A percentile compares a stretch with the other conserved stretches of the same genome.
Evolutionary conservation across 164 flowering plant genomes (phyloP).

Genomic region (Vitis vinifera): ASM3070453v1 NC_081814.1:16856001-16856500

Average conservation of each 20-base stretch:
- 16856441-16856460: neutral
- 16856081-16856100: too few relatives aligned
- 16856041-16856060: too few relatives aligned
- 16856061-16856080: too few relatives aligned
- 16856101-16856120: too few relatives aligned
- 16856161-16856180: neutral
- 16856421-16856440: neutral
- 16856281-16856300: constrained; percentile 33
- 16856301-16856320: constrained; percentile 53
- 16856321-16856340: constrained; percentile 66
- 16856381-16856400: constrained; percentile 52
- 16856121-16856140: too few relatives aligned
- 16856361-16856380: constrained; percentile 38
- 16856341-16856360: constrained; percentile 48
- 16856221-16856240: neutral
- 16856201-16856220: neutral
- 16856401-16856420: constrained; percentile 15
- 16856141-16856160: too few relatives aligned
- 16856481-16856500: too few relatives aligned
- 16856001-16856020: too few relatives aligned
- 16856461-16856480: neutral
- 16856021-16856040: too few relatives aligned
- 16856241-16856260: neutral
- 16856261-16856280: constrained; percentile 43
- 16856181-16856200: neutral